A percentile compares a stretch with the other conserved stretches of the same genome.
Conservation (phyloP, 768 basidiomycete genomes). For the Clitopilus passeckerianus region DNA sequence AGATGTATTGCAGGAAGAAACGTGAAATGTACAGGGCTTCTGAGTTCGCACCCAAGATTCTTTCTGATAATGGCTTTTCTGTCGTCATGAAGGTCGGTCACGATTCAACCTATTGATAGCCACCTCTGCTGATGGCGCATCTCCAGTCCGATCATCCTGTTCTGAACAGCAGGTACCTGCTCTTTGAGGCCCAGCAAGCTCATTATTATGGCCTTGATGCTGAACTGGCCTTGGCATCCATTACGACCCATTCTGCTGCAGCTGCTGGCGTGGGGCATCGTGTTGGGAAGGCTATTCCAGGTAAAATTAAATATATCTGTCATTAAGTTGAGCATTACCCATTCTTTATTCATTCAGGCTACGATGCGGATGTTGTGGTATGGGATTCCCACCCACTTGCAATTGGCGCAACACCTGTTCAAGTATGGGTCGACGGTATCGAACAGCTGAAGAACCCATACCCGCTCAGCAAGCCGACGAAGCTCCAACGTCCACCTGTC, state of each 20-base stretch:
- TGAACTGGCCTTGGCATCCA: conserved; percentile 53
- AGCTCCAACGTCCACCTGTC: conserved; percentile 46
- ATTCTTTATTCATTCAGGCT: conserved; percentile 35
- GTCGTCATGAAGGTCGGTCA: conserved; percentile 66
- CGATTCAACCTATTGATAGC: background rate
- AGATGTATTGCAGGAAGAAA: conserved; percentile 28
- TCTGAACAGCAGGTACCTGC: conserved; percentile 57
- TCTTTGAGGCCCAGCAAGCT: conserved; percentile 69
- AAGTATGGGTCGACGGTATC: conserved; percentile 85
- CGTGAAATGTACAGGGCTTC: conserved; percentile 64
- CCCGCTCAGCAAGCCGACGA: conserved; percentile 34
- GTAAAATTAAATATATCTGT: conserved; percentile 20
- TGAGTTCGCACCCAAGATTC: conserved; percentile 65
- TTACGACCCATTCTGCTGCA: conserved; percentile 61
- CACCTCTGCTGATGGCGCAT: background rate
- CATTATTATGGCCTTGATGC: conserved; percentile 60
- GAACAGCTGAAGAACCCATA: conserved; percentile 43
- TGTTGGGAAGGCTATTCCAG: conserved; percentile 55
- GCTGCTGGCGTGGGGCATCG: conserved; percentile 66
- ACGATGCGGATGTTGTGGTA: conserved; percentile 53
- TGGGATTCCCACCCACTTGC: conserved; percentile 79
- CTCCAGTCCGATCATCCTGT: conserved; percentile 51
- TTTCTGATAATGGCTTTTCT: conserved; percentile 59
- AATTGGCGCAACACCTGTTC: conserved; percentile 74
- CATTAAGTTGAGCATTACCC: background rate